Conservation (phyloP, 2,329 filamentous ascomycete species). For the Phialemoniopsis sp. region DNA sequence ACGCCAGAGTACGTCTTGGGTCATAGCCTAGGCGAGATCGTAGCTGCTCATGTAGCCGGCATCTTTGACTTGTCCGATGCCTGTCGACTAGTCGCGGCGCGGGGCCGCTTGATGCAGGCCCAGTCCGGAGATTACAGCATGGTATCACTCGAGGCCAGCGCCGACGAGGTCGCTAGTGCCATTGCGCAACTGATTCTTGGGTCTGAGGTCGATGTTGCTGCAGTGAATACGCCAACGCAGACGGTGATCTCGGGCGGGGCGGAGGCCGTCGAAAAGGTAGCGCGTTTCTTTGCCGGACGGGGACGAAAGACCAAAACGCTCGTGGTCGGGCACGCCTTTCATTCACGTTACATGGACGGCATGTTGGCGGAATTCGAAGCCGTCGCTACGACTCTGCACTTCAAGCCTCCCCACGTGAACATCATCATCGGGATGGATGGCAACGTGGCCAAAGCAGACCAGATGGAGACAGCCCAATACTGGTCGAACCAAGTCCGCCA, state of each 20-base stretch:
- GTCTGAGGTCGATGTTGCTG: constrained; percentile 15
- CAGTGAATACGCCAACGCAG: constrained; percentile 17
- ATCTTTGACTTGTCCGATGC: constrained; percentile 22
- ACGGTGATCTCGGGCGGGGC: constrained; percentile 20
- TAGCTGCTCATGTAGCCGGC: constrained; percentile 23
- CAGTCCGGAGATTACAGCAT: constrained; percentile 14
- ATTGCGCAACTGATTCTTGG: constrained; percentile 11
- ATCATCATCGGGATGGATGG: constrained; percentile 18
- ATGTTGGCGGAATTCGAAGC: constrained; percentile 16
- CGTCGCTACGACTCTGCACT: constrained; percentile 14
- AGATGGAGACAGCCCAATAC: constrained; percentile 19
- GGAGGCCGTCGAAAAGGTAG: constrained; percentile 11
- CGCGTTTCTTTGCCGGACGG: constrained; percentile 9
- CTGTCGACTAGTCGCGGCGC: constrained; percentile 22
- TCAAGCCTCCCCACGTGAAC: constrained; percentile 9
- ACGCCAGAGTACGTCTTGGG: constrained; percentile 20
- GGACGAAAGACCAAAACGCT: constrained; percentile 15
- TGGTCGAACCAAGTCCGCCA: constrained; percentile 20
- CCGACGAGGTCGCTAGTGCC: constrained; percentile 12
- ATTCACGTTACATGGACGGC: constrained; percentile 18
- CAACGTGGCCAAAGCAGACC: constrained; percentile 10
- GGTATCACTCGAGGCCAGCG: constrained; percentile 19
- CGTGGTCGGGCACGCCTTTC: constrained; percentile 17
- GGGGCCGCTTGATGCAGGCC: constrained; percentile 23
- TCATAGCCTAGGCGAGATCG: constrained; percentile 23